Conservation (phyloP, 768 basidiomycete species). For the Pleurotus tuoliensis region DNA sequence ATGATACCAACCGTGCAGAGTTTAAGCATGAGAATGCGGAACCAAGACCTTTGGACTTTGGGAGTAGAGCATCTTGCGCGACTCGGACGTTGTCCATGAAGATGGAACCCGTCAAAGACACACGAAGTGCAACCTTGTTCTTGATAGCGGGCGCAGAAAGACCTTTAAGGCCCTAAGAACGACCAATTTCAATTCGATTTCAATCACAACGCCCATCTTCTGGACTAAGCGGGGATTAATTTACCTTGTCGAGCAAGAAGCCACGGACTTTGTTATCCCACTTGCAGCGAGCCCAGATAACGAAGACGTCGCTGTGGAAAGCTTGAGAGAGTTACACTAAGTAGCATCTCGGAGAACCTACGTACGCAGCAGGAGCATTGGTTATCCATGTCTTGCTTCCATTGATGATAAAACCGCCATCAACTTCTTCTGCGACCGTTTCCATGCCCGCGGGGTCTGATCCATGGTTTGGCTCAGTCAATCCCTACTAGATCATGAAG, state of each 20-base stretch:
- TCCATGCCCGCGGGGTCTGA: conserved; percentile 99
- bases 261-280: conserved; percentile 92
- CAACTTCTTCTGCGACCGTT: conserved; percentile 80
- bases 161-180: conserved; percentile 67
- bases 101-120: conserved; percentile 78
- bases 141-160: conserved; percentile 84
- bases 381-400: conserved; percentile 99
- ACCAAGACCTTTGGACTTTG: conserved; percentile 70
- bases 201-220: not conserved
- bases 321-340: conserved; percentile 9
- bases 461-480: conserved; percentile 96
- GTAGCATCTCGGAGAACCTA: conserved; percentile 11
- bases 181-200: not conserved
- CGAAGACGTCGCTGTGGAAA: conserved; percentile 69
- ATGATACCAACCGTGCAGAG: conserved; percentile 57
- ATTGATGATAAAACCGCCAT: conserved; percentile 80
- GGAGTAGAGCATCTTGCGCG: conserved; percentile 70
- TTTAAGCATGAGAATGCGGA: conserved; percentile 93
- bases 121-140: conserved; percentile 90
- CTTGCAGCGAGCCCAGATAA: conserved; percentile 93
- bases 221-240: conserved; percentile 8
- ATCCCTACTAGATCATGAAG: conserved; percentile 48
- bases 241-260: conserved; percentile 86
- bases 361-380: conserved; percentile 87
- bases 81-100: conserved; percentile 91